Evolutionary conservation across 139 green algal species (phyloP).

Genomic region (Chlamydomonas sphaeroides): DNA sequence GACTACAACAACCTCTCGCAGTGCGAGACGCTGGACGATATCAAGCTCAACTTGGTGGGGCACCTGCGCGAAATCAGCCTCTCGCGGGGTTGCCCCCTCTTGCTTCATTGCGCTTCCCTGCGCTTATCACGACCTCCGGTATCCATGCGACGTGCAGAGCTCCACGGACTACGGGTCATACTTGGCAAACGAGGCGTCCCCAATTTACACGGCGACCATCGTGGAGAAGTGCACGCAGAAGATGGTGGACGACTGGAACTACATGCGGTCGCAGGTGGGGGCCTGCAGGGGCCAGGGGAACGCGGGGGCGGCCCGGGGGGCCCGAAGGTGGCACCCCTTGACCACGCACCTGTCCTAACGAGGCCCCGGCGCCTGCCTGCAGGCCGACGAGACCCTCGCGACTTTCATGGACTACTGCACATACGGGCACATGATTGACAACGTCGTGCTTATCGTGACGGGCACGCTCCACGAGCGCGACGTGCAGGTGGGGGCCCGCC

Average conservation of each 20-base stretch:
- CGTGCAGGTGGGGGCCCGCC: constrained; percentile 81
- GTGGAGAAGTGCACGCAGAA: constrained; percentile 97
- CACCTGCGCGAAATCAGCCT: too few relatives aligned
- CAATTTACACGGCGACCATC: constrained; percentile 92
- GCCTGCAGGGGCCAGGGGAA: too few relatives aligned
- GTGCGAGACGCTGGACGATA: constrained; percentile 97
- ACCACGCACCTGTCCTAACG: too few relatives aligned
- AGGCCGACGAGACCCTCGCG: constrained; percentile 89
- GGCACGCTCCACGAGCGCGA: constrained; percentile 97
- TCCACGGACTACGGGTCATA: constrained; percentile 93
- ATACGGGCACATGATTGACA: constrained; percentile 99
- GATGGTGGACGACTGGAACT: constrained; percentile 96
- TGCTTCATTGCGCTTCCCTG: too few relatives aligned
- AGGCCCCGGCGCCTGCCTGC: too few relatives aligned
- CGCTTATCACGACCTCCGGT: background rate
- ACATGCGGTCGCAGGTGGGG: constrained; percentile 85
- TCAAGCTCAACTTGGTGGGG: constrained; percentile 97
- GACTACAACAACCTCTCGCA: constrained; percentile 99
- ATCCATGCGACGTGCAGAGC: constrained; percentile 59
- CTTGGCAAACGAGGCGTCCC: constrained; percentile 91
- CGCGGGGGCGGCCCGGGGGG: too few relatives aligned
- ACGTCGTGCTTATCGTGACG: constrained; percentile 98
- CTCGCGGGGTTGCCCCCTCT: too few relatives aligned
- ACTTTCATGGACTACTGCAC: constrained; percentile 99
- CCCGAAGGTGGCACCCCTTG: too few relatives aligned